Conservation (phyloP, 805 yeast species). For the Wickerhamomyces pijperi region DNA sequence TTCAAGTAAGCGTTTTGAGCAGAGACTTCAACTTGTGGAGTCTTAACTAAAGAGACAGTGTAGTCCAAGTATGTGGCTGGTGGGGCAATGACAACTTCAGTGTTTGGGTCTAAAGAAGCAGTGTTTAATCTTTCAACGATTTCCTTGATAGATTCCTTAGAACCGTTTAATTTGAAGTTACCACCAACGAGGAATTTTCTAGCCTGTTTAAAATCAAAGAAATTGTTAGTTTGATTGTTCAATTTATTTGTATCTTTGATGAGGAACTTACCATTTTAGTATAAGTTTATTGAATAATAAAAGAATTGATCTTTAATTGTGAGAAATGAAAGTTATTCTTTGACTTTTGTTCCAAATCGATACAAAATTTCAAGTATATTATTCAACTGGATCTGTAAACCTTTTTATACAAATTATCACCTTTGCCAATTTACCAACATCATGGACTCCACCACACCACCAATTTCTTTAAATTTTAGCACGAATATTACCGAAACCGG, state of each 20-base stretch:
- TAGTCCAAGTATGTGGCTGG: conserved; percentile 86
- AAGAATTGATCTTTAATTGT: not conserved
- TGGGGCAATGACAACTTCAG: conserved; percentile 92
- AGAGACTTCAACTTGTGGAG: conserved; percentile 65
- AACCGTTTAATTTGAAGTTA: conserved; percentile 98
- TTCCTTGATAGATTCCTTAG: conserved; percentile 70
- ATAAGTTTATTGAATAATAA: too few relatives aligned
- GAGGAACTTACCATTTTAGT: not conserved
- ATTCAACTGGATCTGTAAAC: not conserved
- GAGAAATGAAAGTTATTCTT: too few relatives aligned
- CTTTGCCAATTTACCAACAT: not conserved
- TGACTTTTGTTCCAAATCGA: too few relatives aligned
- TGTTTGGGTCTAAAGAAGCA: conserved; percentile 63
- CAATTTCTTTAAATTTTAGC: too few relatives aligned
- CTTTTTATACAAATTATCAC: not conserved
- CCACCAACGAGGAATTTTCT: conserved; percentile 97
- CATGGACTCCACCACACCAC: not conserved
- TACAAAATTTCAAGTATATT: too few relatives aligned
- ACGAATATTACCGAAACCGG: not conserved
- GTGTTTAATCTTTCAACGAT: conserved; percentile 78
- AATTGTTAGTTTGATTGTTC: too few relatives aligned
- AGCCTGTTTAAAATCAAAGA: conserved; percentile 39
- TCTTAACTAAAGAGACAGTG: conserved; percentile 59
- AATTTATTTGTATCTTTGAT: too few relatives aligned
- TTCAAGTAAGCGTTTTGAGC: conserved; percentile 88